Evolutionary conservation across 2,329 filamentous ascomycete species (phyloP), one percentile per base, ranked within the genome.

Genomic region (Exophiala calicioides): DNA sequence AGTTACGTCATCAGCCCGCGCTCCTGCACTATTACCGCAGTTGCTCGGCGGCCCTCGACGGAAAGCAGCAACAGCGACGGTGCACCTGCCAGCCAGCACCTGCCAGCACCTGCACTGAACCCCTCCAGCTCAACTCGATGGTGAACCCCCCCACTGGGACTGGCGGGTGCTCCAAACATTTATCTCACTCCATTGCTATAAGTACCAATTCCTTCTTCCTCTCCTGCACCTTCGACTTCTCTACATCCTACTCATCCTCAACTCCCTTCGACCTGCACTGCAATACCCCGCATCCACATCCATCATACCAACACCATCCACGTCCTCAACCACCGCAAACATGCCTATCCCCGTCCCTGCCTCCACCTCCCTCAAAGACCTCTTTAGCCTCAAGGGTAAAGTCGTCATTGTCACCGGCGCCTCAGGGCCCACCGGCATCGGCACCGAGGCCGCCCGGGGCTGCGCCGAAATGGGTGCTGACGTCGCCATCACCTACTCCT

Each of bases 401-500:
- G 68, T 69, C 4, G 68, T 73, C 18, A 64, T 77, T 3, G 63
- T 78, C 12, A 76, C 75, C 19, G 72, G 72, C 41, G 75, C 72
- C 8, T 69, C 69, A 13, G 82, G 81, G 7, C 47, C 57, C 13
- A 56, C 55, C 18, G 82, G 82, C 44, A 85, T 85, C 72, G 82
- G 82, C 50, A 83, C 82, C 50, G 81, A 84, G 65, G 81, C 80
- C 50, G 81, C 81, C 38, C 80, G 80, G 39, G 80, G 79, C 57
- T 80, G 77, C 62, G 80, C 80, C 52, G 80, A 84, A 66, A 79
- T 80, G 69, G 80, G 80, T 43, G 80, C 80, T 59, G 73, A 82
- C 64, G 65, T 84, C 26, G 81, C 80, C 63, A 77, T 84, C 66
- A 90, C 86, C 58, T 84, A 85, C 69, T 67, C 80, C 52, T 81